Base-by-base conservation (phyloP, 352 stramenopile species). In the Phytophthora rubi region DNA sequence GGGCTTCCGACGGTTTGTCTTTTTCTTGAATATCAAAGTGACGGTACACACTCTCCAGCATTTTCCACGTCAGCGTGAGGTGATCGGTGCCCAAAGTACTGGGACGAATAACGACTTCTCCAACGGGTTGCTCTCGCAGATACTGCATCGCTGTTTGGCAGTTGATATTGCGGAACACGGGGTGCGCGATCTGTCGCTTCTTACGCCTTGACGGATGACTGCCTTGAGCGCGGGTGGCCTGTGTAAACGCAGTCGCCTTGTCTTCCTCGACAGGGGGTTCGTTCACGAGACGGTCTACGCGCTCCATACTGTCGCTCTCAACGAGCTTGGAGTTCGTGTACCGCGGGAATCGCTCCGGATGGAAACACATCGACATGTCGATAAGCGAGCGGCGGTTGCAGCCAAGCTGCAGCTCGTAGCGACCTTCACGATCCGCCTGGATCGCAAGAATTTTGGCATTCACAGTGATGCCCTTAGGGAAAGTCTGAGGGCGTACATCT, bases 1-100 rank as follows among this genome's bases (percentile, higher is more conserved):
- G 87, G 48, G 88, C 86, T 65, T 97, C 88, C 0, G 86, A 93
- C 6, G 88, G 88, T 55, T 97, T 97, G 70, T 97, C 77, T 73
- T 91, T 90, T 76, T 97, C 90, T 51, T 91, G 70, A 35, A 97
- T 89, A 66, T 97, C 90, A 42, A 96, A 96, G 59, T 97, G 90
- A 51, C 88, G 87, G 61, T 95, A 97, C 13, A 96, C 89, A 32
- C 85, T 81, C 18, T 95, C 86, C 30, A 95, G 60, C 79, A 96
- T 93, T 57, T 97, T 97, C 90, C 90, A 97, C 21, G 90, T 95
- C 42, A 97, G 71, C 18, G 87, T 97, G 9, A 97, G 75, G 53
- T 97, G 90, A 53, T 97, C 88, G 2, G 87, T 85, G 13, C 88
- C 88, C 49, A 95, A 58, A 6, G 88, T 94, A 75, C 88, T 93